Base-by-base conservation (phyloP, 75 land plant species). In the Sequoia sempervirens region DNA sequence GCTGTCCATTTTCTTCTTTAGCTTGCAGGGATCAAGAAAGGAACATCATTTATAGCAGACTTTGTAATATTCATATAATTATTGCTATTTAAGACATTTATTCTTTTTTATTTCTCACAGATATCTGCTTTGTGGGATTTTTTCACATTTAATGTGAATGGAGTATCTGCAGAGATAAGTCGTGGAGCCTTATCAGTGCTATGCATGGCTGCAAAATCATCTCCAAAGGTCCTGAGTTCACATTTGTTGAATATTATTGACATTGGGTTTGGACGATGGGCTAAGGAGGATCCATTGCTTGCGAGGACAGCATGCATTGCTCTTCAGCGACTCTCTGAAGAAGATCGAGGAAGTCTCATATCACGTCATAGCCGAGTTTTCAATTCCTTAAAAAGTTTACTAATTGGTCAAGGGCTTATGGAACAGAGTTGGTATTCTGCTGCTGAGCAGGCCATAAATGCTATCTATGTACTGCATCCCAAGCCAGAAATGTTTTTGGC, bases 181-280 rank as follows among this genome's bases (percentile, higher is more conserved):
- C 94, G 99, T 47, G 99, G 97, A 81, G 99, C 99, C 80, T 84
- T 98, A 52, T 90, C 92, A 61, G 86, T 98, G 69, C 87, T 98
- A 37, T 93, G 97, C 84, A 98, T 98, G 99, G 95, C 93, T 56
- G 97, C 99, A 80, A 96, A 95, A 84, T 91, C 93, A 58, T 89
- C 90, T 50, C 84, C 91, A 78, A 80, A 81, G 68, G 84, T 98
- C 75, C 89, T 98, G 18, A 83, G 90, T 85, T 87, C 92, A 58
- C 99, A 93, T 81, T 83, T 96, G 81, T 95, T 92, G 81, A 98
- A 95, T 83, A 91, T 96, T 82, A 87, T 98, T 83, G 99, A 98
- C 82, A 96, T 98, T 91, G 99, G 99, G 32, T 97, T 98, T 89
- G 99, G 99, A 34, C 91, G 99, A n/a, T 93, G 99, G 94, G 90